Evolutionary conservation across 495 filamentous ascomycete genomes (phyloP), one percentile per base, ranked within the genome.

Genomic region (Oidiodendron maius): DNA sequence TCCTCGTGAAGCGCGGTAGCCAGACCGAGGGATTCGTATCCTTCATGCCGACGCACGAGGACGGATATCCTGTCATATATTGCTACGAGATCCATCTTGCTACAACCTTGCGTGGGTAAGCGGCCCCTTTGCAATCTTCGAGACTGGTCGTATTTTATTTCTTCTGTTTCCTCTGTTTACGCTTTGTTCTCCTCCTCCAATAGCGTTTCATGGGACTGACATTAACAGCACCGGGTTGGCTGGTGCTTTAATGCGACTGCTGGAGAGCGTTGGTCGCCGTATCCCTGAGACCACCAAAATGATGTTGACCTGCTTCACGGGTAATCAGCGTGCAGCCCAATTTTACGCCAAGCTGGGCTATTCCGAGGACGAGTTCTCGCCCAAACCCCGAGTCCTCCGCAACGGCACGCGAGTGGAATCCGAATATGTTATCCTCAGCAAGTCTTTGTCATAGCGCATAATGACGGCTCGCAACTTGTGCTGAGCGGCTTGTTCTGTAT

Each of bases 61-160:
- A 84, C 50, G 78, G 79, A 0, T 65, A 77, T 23, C 75, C 84
- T 12, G 86, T 94, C 4, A 54, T 91, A 2, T 96, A 95, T 56
- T 85, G 86, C 64, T 96, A 96, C 62, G 90, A 96, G 68, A 79
- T 96, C 18, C 90, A 96, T 53, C 69, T 95, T 8, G 63, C 71
- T 34, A 64, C 71, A 1, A 55, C 51, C 1, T 62, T 82, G 3
- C 81, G 82, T 50, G 64, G 75, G 63, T 70, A 60, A 18, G 67
- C 10, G 22, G 34, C 5, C 11, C 9, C 16, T 25, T 8, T 24
- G 18, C n/a, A n/a, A n/a, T n/a, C n/a, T n/a, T n/a, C n/a, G n/a
- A n/a, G 5, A 17, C 26, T 13, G 21, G 4, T 40, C 5, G 17
- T 48, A 18, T 10, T 34, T 34, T 34, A 34, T 34, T 34, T 34